Base-by-base conservation (phyloP, 2,329 filamentous ascomycete genomes). In the Pseudopithomyces chartarum region DNA sequence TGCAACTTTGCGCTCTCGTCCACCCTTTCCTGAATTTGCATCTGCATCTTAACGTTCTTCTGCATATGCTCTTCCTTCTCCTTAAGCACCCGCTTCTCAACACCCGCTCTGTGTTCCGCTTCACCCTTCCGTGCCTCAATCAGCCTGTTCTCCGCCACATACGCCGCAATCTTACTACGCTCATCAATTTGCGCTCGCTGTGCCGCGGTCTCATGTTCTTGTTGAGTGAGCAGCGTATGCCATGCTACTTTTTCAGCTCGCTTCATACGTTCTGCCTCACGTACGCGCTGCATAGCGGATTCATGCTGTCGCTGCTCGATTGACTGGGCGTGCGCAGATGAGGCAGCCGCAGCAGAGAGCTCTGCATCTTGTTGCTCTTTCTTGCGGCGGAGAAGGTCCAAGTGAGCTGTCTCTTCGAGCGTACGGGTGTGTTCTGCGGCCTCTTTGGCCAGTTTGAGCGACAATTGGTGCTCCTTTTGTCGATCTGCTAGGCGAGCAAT, bases 31-130 rank as follows among this genome's bases (percentile, higher is more conserved):
- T 65, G 70, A 11, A 73, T 43, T 54, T 64, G 59, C 59, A 66
- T 66, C 60, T 74, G 71, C 55, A 69, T 67, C 54, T 61, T 63
- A 1, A 71, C 64, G 61, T 75, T 74, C 56, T 66, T 57, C 46
- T 73, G 66, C 57, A 67, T 73, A 54, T 71, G 38, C 36, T 73
- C 64, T 44, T 75, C 71, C 57, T 73, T 75, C 45, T 73, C 70
- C 61, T 64, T 65, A 11, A 75, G 33, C 59, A 66, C 59, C 29
- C 60, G 56, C 39, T 64, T 60, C 59, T 74, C 73, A 20, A 70
- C 58, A 2, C 47, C 58, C 0, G 61, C 62, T 13, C 67, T 55
- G 52, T 73, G 64, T 46, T 74, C 71, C 13, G 70, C 23, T 54
- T 73, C 70, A 3, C 38, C 50, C 52, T 68, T 64, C 22, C 70